Percentiles rank a stretch among this genome's conserved stretches.
These are phyloP conservation scores for Aspergillus steynii DNA, from an alignment of 495 filamentous ascomycete species.

Conservation along the genomic window DNA sequence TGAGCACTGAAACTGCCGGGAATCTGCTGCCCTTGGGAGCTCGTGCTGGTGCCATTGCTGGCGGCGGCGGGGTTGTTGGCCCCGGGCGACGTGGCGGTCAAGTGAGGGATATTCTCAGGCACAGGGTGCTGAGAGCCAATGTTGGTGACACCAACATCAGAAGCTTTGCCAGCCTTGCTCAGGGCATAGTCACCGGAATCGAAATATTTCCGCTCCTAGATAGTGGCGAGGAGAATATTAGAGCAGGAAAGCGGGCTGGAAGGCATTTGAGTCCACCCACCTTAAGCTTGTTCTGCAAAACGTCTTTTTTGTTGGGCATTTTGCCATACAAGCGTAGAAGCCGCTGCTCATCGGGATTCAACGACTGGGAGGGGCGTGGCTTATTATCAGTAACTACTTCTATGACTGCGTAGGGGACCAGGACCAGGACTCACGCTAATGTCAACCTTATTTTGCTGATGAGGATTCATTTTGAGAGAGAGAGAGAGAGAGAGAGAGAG, in stretches of 20 bases:
- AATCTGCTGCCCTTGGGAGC: constrained; percentile 41
- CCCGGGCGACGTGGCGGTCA: constrained; percentile 71
- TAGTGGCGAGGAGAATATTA: constrained; percentile 8
- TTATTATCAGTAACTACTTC: constrained; percentile 10
- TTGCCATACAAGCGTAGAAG: constrained; percentile 97
- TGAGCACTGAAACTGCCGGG: constrained; percentile 49
- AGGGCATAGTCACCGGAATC: constrained; percentile 97
- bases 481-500: constrained; percentile 6
- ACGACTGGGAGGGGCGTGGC: constrained; percentile 54
- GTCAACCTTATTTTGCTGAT: constrained; percentile 96
- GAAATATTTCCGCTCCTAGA: constrained; percentile 97
- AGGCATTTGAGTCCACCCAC: constrained; percentile 32
- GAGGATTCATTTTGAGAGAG: constrained; percentile 76
- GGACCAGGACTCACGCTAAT: constrained; percentile 68
- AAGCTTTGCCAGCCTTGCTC: constrained; percentile 96
- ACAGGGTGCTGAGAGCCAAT: constrained; percentile 93
- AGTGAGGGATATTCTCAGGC: constrained; percentile 94
- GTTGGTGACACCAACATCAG: constrained; percentile 87
- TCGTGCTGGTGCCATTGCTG: constrained; percentile 45
- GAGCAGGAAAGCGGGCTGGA: constrained; percentile 2
- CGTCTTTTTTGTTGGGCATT: constrained; percentile 90
- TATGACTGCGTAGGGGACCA: constrained; percentile 6
- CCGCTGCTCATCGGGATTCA: constrained; percentile 90
- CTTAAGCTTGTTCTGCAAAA: constrained; percentile 96
- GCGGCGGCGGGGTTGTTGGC: constrained; percentile 41